These are phyloP conservation scores for Didymella pinodella DNA, from an alignment of 2,329 filamentous ascomycete species.

Conservation along the genomic window DNA sequence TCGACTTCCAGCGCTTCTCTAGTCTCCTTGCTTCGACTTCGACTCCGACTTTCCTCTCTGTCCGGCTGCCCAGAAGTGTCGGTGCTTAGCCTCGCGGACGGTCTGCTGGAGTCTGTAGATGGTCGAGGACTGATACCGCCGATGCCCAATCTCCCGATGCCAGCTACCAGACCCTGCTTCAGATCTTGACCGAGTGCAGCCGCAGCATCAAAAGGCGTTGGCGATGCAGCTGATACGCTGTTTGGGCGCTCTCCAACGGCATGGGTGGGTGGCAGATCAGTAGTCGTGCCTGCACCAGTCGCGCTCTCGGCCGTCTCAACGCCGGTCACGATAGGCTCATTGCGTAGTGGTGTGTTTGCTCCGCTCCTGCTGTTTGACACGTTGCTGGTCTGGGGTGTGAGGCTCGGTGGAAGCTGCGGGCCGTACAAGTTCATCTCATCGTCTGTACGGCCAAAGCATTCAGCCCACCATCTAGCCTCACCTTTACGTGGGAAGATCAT, in stretches of 20 bases:
- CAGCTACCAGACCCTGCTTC: constrained; percentile 41
- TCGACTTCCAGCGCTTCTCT: constrained; percentile 46
- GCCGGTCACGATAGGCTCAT: constrained; percentile 48
- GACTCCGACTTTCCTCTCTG: no score
- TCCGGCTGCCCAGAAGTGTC: constrained; percentile 3
- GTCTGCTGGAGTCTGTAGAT: constrained; percentile 12
- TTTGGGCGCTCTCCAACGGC: constrained; percentile 26
- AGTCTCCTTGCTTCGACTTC: constrained; percentile 30
- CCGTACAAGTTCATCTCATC: constrained; percentile 84
- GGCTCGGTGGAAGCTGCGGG: constrained; percentile 34
- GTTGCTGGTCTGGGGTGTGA: constrained; percentile 42
- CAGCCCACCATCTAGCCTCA: constrained; percentile 93
- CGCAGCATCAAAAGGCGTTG: constrained; percentile 39
- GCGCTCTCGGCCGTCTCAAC: constrained; percentile 45
- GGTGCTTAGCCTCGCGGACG: constrained; percentile 17
- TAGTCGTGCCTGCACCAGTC: constrained; percentile 42
- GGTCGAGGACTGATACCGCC: constrained; percentile 29
- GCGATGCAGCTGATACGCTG: constrained; percentile 17
- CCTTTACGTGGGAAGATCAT: constrained; percentile 80
- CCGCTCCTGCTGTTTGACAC: constrained; percentile 35
- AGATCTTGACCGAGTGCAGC: constrained; percentile 41
- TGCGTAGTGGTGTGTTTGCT: constrained; percentile 36
- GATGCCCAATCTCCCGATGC: constrained; percentile 44
- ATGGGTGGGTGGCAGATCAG: constrained; percentile 36
- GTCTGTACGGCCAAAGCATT: constrained; percentile 84